Conservation (phyloP, 2,329 filamentous ascomycete species). For the Calonectria pauciramosa region DNA sequence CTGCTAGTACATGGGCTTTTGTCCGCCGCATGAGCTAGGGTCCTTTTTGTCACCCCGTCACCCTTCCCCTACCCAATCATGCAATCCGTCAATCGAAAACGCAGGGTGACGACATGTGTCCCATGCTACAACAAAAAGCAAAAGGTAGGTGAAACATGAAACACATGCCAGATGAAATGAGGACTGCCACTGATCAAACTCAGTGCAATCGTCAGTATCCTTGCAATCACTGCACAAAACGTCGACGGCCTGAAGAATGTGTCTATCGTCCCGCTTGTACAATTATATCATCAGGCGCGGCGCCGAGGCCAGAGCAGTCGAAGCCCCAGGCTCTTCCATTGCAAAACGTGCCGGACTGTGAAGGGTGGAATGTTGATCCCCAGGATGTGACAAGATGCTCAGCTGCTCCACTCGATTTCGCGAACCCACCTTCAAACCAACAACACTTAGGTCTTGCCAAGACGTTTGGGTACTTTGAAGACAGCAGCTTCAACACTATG, state of each 20-base stretch:
- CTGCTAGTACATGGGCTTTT: background rate
- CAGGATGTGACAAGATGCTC: background rate
- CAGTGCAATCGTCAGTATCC: slow-evolving; percentile 2
- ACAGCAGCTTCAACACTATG: background rate
- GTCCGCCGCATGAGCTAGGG: background rate
- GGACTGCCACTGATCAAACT: background rate
- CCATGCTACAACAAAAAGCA: background rate
- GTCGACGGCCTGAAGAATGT: background rate
- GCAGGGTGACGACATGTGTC: background rate
- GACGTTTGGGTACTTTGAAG: background rate
- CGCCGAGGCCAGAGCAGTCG: background rate
- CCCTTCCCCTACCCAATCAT: background rate
- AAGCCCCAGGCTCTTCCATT: background rate
- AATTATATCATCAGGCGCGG: background rate
- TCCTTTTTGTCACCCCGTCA: background rate
- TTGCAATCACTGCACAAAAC: background rate
- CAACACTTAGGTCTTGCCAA: background rate
- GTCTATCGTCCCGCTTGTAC: background rate
- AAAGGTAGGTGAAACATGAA: background rate
- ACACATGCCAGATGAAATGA: background rate
- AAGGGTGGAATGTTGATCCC: background rate
- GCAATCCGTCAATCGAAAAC: background rate
- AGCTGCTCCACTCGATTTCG: background rate
- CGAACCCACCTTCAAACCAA: background rate
- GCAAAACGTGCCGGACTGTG: background rate